phyloP scores from a whole-genome alignment of 163 green algal genomes.

The Scenedesmus sp. region DNA sequence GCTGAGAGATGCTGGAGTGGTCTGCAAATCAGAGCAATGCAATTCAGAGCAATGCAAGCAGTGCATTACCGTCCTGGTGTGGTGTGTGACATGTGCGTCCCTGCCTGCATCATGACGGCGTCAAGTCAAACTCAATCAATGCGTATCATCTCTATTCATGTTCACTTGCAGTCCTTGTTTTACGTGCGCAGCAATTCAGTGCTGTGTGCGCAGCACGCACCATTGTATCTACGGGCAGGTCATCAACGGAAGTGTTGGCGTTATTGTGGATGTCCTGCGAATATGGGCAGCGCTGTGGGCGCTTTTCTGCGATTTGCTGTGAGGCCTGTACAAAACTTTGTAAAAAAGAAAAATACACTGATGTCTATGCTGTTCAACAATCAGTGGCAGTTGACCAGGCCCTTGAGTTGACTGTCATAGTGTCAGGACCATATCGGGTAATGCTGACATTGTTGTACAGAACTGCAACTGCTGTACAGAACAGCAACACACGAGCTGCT shows the following conservation, averaged over 20 bases:
- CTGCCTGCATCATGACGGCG: background rate
- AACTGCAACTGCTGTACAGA: too few relatives aligned
- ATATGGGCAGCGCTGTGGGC: background rate
- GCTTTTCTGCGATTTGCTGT: background rate
- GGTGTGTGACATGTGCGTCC: background rate
- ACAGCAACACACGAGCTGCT: too few relatives aligned
- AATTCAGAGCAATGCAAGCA: background rate
- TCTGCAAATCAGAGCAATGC: background rate
- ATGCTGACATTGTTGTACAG: too few relatives aligned
- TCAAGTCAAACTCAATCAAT: background rate
- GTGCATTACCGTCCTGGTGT: background rate
- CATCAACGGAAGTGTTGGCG: background rate
- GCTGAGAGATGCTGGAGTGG: background rate
- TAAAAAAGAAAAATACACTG: background rate
- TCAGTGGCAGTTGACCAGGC: background rate
- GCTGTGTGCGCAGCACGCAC: background rate
- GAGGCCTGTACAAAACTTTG: background rate
- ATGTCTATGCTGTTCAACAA: background rate
- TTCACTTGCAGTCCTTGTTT: background rate
- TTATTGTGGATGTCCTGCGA: background rate
- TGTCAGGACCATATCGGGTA: too few relatives aligned
- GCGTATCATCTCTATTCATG: slow-evolving; percentile 8
- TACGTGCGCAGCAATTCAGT: background rate
- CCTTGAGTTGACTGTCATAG: too few relatives aligned
- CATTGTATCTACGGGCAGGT: background rate